Percentiles rank a stretch among this genome's conserved stretches.
These are phyloP conservation scores for Pezicula carpinea DNA, from an alignment of 2,329 filamentous ascomycete species.

Conservation along the genomic window DNA sequence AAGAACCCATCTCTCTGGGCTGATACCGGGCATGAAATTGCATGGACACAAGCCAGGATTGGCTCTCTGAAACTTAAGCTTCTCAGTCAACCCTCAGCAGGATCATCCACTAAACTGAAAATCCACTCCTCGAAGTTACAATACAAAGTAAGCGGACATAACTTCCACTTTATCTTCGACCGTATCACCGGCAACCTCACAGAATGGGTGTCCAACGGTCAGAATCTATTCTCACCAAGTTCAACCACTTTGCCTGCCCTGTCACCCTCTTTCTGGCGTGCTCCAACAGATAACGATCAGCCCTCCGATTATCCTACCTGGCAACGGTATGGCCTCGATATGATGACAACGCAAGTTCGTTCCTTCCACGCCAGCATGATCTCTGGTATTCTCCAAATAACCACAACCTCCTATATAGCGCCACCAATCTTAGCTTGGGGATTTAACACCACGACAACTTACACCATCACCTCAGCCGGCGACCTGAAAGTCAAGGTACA, in stretches of 20 bases:
- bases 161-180: conserved; percentile 41
- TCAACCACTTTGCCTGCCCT: conserved; percentile 34
- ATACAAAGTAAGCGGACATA: conserved; percentile 26
- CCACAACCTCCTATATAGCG: conserved; percentile 44
- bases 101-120: conserved; percentile 7
- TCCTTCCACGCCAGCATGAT: conserved; percentile 31
- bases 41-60: conserved; percentile 47
- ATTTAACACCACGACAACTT: conserved; percentile 42
- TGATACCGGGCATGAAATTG: conserved; percentile 46
- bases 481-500: conserved; percentile 41
- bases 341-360: conserved; percentile 41
- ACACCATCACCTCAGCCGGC: conserved; percentile 44
- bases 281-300: conserved; percentile 61
- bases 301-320: conserved; percentile 52
- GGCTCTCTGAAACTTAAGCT: conserved; percentile 17
- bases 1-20: conserved; percentile 45
- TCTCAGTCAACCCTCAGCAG: conserved; percentile 12
- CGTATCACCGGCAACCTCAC: conserved; percentile 38
- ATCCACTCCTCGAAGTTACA: conserved; percentile 15
- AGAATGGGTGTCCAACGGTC: conserved; percentile 33
- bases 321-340: conserved; percentile 46
- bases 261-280: conserved; percentile 54
- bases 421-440: conserved; percentile 61
- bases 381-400: conserved; percentile 30
- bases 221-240: conserved; percentile 31